These are phyloP conservation scores for Paraphaeosphaeria sporulosa DNA, from an alignment of 2,329 filamentous ascomycete species.

Conservation along the genomic window DNA sequence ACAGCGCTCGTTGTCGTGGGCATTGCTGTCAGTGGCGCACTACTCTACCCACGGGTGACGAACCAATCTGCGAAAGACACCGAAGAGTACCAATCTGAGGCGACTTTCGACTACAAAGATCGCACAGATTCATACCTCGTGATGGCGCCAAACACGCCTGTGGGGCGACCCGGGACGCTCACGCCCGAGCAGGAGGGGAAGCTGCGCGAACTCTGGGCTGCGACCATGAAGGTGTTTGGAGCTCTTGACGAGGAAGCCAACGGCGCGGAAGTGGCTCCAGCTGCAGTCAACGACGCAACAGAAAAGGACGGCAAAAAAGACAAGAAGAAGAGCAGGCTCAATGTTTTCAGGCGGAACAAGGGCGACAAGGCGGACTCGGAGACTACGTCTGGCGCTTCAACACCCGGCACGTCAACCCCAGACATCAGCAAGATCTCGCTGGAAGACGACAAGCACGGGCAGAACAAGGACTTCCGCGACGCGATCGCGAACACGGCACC, in stretches of 20 bases:
- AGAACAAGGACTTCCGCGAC: conserved; percentile 84
- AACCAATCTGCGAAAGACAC: conserved; percentile 17
- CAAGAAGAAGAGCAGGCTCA: conserved; percentile 77
- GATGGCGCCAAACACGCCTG: conserved; percentile 56
- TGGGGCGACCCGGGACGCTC: conserved; percentile 83
- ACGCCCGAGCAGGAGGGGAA: conserved; percentile 90
- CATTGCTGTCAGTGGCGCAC: conserved; percentile 43
- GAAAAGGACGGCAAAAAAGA: conserved; percentile 58
- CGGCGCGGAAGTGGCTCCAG: conserved; percentile 26
- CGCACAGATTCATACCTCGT: conserved; percentile 42
- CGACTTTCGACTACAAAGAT: conserved; percentile 29
- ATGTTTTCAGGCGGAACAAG: conserved; percentile 68
- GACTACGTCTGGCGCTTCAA: conserved; percentile 32
- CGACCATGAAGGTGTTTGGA: conserved; percentile 78
- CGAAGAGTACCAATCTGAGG: conserved; percentile 16
- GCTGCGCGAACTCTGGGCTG: conserved; percentile 84
- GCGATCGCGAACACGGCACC: conserved; percentile 79
- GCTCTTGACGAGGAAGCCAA: conserved; percentile 54
- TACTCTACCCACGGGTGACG: conserved; percentile 35
- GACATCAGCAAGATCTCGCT: conserved; percentile 43
- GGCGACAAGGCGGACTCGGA: conserved; percentile 62
- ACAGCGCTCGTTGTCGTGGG: conserved; percentile 37
- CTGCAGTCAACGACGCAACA: conserved; percentile 21
- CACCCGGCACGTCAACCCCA: conserved; percentile 22
- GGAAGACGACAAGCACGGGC: conserved; percentile 88